A percentile compares a stretch with the other conserved stretches of the same genome.
Evolutionary conservation across 23 red algal species (phyloP).

Genomic region (Agarophyton chilense): DNA sequence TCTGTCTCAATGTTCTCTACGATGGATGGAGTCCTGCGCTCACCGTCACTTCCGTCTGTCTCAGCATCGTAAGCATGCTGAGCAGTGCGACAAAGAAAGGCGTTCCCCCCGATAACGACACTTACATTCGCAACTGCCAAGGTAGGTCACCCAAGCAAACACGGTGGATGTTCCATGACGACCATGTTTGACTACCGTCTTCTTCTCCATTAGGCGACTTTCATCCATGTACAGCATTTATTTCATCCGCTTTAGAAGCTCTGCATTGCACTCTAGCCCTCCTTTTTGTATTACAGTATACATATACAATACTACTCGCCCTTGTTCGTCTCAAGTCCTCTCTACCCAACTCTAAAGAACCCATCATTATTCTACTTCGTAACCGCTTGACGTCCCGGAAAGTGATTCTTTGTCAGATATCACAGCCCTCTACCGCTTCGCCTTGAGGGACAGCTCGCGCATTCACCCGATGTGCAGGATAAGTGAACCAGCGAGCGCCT

Average conservation of each 20-base stretch:
- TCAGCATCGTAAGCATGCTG: constrained; percentile 93
- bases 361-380: constrained; percentile 23
- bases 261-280: not conserved
- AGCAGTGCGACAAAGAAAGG: constrained; percentile 91
- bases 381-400: not conserved
- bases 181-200: constrained; percentile 73
- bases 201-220: not conserved
- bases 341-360: constrained; percentile 5
- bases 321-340: not conserved
- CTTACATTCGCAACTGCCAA: constrained; percentile 83
- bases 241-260: constrained; percentile 26
- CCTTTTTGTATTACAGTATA: not conserved
- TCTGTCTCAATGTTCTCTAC: constrained; percentile 93
- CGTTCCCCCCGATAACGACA: constrained; percentile 85
- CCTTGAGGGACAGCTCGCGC: not conserved
- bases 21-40: constrained; percentile 96
- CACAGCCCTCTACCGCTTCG: not conserved
- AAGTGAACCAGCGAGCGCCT: not conserved
- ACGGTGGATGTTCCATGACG: constrained; percentile 89
- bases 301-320: not conserved
- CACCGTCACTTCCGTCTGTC: constrained; percentile 93
- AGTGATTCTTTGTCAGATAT: not conserved
- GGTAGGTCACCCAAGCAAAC: constrained; percentile 83
- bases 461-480: not conserved
- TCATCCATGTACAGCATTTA: constrained; percentile 36